Evolutionary conservation across 805 yeast species (phyloP), one percentile per base, ranked within the genome.

Genomic region (Zygotorulaspora sp.): DNA sequence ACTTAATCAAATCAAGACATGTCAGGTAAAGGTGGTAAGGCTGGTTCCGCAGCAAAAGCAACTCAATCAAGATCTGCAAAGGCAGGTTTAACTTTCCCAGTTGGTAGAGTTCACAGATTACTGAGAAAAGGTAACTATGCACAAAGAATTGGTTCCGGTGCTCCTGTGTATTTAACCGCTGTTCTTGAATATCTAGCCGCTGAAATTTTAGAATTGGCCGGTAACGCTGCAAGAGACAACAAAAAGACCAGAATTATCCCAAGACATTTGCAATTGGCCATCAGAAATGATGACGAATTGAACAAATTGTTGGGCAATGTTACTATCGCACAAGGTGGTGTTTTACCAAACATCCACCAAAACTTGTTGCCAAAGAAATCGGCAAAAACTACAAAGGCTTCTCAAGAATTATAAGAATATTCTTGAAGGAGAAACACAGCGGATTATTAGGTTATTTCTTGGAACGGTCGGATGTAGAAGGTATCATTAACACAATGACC

Each of bases 41-140:
- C 95, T 65, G 90, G 94, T 62, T 75, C 92, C 56, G 68, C 90
- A 56, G 87, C 84, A 65, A 88, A 88, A 72, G 86, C 92, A 58
- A 81, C 96, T 63, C 88, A 88, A 73, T 83, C 96, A 41, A 85
- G 96, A 79, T 88, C 96, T 53, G 80, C 95, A 48, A 88, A 86
- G 77, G 96, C 96, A 62, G 96, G 96, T 67, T 78, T 88, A 63
- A 84, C 90, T 58, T 88, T 88, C 89, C 97, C 97, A 73, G 97
- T 88, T 50, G 97, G 97, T 68, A 88, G 96, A 78, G 89, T 88
- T 55, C 95, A 88, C 77, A 80, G 96, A 72, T 77, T 87, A 59
- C 73, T 88, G 62, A 84, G 92, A 78, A 86, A 83, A 72, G 95
- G 95, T 65, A 84, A 87, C 80, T 84, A 88, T 74, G 92, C 96